Evolutionary conservation across 176 grass and related monocot genomes (phyloP).

Genomic region (Oryza australiensis): DNA sequence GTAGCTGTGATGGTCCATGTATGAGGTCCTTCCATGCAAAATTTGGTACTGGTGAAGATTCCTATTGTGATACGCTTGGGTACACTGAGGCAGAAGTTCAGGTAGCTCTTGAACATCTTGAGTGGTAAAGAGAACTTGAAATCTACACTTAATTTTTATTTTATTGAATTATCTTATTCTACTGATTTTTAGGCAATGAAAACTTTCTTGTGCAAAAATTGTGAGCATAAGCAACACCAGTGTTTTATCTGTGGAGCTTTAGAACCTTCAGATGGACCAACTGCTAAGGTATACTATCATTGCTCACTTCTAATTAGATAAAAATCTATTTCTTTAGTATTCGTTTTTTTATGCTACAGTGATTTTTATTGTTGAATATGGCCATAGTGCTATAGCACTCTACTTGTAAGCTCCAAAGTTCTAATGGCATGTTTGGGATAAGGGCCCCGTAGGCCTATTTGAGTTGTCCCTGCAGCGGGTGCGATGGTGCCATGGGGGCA

Average conservation of each 20-base stretch:
- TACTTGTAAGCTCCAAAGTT: constrained; percentile 14
- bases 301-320: not conserved
- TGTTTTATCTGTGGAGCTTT: constrained; percentile 87
- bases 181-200: constrained; percentile 62
- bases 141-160: constrained; percentile 32
- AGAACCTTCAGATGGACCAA: constrained; percentile 67
- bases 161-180: constrained; percentile 22
- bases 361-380: not conserved
- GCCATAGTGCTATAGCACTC: not conserved
- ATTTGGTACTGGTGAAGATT: constrained; percentile 59
- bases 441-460: too few relatives aligned
- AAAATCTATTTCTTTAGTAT: not conserved
- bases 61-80: constrained; percentile 66
- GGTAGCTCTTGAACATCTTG: constrained; percentile 40
- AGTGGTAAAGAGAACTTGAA: constrained; percentile 24
- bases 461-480: too few relatives aligned
- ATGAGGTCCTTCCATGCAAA: constrained; percentile 97
- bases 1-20: constrained; percentile 91
- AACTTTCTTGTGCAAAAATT: constrained; percentile 82
- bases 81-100: constrained; percentile 60
- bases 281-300: constrained; percentile 64
- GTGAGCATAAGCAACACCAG: constrained; percentile 80
- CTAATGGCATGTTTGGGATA: too few relatives aligned
- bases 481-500: too few relatives aligned
- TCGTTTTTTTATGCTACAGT: not conserved